Evolutionary conservation across 1,284 basidiomycete species (phyloP).

Genomic region (Malassezia pachydermatis): DNA sequence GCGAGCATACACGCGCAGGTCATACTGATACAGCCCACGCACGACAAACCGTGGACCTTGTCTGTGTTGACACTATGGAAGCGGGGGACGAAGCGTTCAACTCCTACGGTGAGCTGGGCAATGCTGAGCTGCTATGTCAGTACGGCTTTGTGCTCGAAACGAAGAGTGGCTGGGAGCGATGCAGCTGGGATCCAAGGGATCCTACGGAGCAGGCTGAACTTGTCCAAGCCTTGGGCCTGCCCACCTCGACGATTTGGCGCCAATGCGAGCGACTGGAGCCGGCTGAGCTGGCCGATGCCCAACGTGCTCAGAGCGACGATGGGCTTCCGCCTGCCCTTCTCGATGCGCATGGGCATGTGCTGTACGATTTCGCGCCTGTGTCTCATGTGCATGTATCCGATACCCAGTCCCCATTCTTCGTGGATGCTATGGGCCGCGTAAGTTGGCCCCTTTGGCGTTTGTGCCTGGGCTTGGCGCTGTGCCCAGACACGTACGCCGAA

Average conservation of each 20-base stretch:
- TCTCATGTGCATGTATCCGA: slow-evolving; percentile 1
- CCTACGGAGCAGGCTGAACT: slow-evolving; percentile 14
- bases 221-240: neutral
- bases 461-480: neutral
- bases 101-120: slow-evolving; percentile 35
- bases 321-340: neutral
- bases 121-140: slow-evolving; percentile 28
- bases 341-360: neutral
- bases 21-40: neutral
- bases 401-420: slow-evolving; percentile 7
- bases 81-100: slow-evolving; percentile 27
- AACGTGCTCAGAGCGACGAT: slow-evolving; percentile 3
- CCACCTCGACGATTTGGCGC: neutral
- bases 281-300: neutral
- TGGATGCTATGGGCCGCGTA: slow-evolving; percentile 5
- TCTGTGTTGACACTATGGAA: slow-evolving; percentile 12
- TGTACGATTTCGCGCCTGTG: slow-evolving; percentile 6
- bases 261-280: neutral
- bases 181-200: slow-evolving; percentile 18
- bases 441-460: slow-evolving; percentile 14
- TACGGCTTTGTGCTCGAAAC: slow-evolving; percentile 40
- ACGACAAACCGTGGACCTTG: slow-evolving; percentile 32
- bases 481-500: too few species aligned
- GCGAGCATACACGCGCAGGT: neutral
- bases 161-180: slow-evolving; percentile 33